Evolutionary conservation across 345 rosid genomes (phyloP), one percentile per base, ranked within the genome.

Genomic region (Populus ilicifolia): DNA sequence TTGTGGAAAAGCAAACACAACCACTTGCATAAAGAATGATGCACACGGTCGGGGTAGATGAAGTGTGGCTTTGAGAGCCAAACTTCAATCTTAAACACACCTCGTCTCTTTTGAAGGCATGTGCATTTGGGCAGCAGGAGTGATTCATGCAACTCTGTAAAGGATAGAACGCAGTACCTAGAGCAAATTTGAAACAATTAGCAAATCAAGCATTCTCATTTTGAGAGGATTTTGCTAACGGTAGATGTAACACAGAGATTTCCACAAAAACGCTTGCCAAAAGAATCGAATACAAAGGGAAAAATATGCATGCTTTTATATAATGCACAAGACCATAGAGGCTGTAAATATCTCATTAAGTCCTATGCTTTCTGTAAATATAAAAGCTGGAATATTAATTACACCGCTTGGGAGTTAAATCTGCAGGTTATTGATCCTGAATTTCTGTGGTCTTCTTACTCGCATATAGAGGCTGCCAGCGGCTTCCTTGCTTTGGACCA

Each of bases 81-180:
- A 66, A 18, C 18, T 30, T 30, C 5, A 17, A 27, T 29, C 33
- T 23, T 50, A 3, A 46, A 65, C 71, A 64, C 88, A 88, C 98
- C 94, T 90, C 91, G 30, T 95, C 98, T 87, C 99, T 86, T 87
- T 93, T 95, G 88, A 95, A 95, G 67, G 99, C 99, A 83, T 87
- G 90, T 68, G 98, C 93, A 78, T 89, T 93, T 38, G 99, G 98
- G 78, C 78, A 84, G 78, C 99, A 95, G 0, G 99, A 93, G 82
- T 95, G 98, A 83, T 95, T 95, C 94, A 92, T 85, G 79, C 99
- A 93, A 79, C 99, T 93, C 81, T 93, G 96, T 76, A 95, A 70
- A 67, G 99, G 94, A 87, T 87, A 95, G 88, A 95, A 95, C 13
- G 97, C 98, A n/a, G 92, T 88, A 77, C 99, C 99, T 95, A 67